Evolutionary conservation across 805 yeast genomes (phyloP).

Genomic region (Wickerhamiella brachini): DNA sequence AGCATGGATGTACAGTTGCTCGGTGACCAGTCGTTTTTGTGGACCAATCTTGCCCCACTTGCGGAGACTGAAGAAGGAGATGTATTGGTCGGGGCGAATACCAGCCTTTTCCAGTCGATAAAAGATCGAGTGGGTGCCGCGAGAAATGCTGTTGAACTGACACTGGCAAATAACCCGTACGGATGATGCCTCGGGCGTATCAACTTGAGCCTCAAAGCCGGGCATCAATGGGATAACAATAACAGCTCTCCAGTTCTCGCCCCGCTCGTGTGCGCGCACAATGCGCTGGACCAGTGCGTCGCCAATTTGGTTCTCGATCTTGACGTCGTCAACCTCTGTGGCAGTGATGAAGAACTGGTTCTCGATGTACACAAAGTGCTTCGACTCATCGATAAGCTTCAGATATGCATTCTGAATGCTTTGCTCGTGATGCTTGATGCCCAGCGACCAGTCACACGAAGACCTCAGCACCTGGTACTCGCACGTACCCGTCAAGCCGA

Average conservation of each 20-base stretch:
- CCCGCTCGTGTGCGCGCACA: constrained; percentile 68
- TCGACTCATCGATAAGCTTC: constrained; percentile 78
- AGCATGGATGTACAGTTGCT: constrained; percentile 88
- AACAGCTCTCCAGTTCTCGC: constrained; percentile 76
- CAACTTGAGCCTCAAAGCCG: constrained; percentile 89
- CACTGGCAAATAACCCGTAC: constrained; percentile 93
- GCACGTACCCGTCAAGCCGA: constrained; percentile 65
- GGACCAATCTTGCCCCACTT: constrained; percentile 93
- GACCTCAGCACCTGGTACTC: constrained; percentile 85
- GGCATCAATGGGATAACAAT: constrained; percentile 94
- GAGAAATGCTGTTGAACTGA: constrained; percentile 82
- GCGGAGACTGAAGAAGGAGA: constrained; percentile 80
- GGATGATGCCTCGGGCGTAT: constrained; percentile 86
- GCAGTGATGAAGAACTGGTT: constrained; percentile 91
- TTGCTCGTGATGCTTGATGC: constrained; percentile 69
- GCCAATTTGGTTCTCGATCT: constrained; percentile 77
- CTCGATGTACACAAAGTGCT: constrained; percentile 86
- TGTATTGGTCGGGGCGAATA: constrained; percentile 77
- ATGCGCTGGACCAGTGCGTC: constrained; percentile 97
- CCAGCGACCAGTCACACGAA: constrained; percentile 86
- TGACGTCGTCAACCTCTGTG: constrained; percentile 63
- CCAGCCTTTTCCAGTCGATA: constrained; percentile 66
- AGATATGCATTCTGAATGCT: constrained; percentile 89
- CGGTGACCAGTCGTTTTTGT: constrained; percentile 59
- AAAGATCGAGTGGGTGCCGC: constrained; percentile 80